Evolutionary conservation across 306 rosid genomes (phyloP).

Genomic region (Dryas alaskensis): DNA sequence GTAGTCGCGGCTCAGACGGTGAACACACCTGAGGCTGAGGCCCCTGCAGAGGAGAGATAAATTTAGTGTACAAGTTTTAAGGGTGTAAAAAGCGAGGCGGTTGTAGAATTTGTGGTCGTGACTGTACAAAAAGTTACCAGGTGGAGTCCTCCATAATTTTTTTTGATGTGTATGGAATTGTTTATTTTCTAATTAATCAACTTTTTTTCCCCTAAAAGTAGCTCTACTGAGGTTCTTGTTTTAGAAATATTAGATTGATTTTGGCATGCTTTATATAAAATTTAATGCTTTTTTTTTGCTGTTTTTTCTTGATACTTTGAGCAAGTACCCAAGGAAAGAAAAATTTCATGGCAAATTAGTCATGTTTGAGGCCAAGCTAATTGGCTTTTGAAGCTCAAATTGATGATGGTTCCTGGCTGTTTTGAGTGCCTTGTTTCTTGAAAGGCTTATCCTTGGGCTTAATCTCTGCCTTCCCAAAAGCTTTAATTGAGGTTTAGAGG

Average conservation of each 20-base stretch:
- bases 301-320: neutral
- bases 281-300: neutral
- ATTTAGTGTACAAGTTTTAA: conserved; percentile 43
- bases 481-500: no score
- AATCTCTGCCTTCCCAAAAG: neutral
- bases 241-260: neutral
- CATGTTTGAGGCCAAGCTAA: neutral
- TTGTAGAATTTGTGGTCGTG: conserved; percentile 40
- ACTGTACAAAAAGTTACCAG: conserved; percentile 44
- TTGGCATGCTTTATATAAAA: neutral
- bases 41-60: conserved; percentile 43
- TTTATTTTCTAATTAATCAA: conserved; percentile 20
- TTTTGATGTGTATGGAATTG: conserved; percentile 13
- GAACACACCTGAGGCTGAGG: conserved; percentile 29
- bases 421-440: no score
- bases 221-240: neutral
- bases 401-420: no score
- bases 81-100: conserved; percentile 48
- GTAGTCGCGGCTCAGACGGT: conserved; percentile 43
- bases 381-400: no score
- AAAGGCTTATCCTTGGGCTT: neutral
- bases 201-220: neutral
- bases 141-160: conserved; percentile 27
- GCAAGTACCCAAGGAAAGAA: neutral
- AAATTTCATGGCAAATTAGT: neutral